Conservation (phyloP, 2,329 filamentous ascomycete genomes). For the Calycina herbarum region DNA sequence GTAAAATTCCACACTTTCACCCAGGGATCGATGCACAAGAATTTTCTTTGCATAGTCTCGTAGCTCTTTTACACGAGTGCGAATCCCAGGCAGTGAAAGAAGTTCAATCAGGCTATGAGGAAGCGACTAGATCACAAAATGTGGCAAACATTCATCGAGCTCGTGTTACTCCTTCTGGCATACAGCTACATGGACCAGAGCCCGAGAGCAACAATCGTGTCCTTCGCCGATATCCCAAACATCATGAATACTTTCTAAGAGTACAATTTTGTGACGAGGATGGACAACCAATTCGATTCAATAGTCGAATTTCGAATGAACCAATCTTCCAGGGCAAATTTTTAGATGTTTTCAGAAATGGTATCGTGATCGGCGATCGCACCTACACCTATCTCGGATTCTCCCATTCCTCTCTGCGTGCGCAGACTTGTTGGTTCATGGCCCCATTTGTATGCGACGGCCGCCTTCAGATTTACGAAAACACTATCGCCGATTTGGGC, state of each 20-base stretch:
- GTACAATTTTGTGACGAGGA: conserved; percentile 76
- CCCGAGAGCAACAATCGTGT: conserved; percentile 70
- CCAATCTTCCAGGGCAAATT: conserved; percentile 61
- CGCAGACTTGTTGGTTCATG: conserved; percentile 70
- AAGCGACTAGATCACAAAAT: conserved; percentile 22
- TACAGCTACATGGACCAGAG: conserved; percentile 60
- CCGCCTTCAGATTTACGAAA: conserved; percentile 37
- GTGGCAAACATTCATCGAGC: conserved; percentile 31
- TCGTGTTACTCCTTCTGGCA: conserved; percentile 58
- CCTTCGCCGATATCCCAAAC: conserved; percentile 61
- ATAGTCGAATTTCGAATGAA: conserved; percentile 53
- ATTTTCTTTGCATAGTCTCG: conserved; percentile 40
- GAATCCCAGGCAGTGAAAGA: conserved; percentile 40
- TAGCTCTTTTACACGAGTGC: conserved; percentile 42
- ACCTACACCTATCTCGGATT: conserved; percentile 71
- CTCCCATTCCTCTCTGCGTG: conserved; percentile 74
- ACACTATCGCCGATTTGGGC: conserved; percentile 48
- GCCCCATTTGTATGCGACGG: conserved; percentile 45
- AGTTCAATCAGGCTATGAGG: conserved; percentile 29
- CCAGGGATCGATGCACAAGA: conserved; percentile 7
- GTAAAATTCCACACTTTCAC: conserved; percentile 1
- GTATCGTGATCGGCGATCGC: conserved; percentile 64
- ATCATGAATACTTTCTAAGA: conserved; percentile 65
- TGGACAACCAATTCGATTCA: conserved; percentile 55
- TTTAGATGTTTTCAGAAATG: conserved; percentile 54